phyloP scores from a whole-genome alignment of 305 asterid species.

The Euphrasia arctica region DNA sequence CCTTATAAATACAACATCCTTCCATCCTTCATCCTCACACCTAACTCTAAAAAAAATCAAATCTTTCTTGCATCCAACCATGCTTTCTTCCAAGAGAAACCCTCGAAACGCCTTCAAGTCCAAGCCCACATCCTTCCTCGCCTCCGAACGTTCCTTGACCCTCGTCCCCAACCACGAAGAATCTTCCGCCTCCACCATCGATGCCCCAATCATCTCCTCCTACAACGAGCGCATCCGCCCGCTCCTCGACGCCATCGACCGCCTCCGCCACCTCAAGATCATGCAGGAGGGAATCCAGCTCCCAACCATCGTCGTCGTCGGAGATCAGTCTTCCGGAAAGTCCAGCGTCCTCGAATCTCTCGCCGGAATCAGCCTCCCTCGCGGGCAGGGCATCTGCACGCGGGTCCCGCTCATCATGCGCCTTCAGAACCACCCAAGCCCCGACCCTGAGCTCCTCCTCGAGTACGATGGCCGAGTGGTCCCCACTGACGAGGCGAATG shows the following conservation, averaged over 20 bases:
- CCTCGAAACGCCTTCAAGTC: not conserved
- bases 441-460: constrained; percentile 23
- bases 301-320: constrained; percentile 46
- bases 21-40: too few relatives aligned
- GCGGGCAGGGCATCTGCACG: constrained; percentile 38
- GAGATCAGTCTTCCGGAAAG: constrained; percentile 25
- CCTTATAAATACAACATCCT: not conserved
- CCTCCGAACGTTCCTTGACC: not conserved
- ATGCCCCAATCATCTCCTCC: constrained; percentile 26
- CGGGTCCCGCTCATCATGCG: constrained; percentile 28
- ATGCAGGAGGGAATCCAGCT: constrained; percentile 48
- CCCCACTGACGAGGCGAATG: constrained; percentile 22
- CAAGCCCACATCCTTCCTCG: not conserved
- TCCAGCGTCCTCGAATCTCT: constrained; percentile 20
- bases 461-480: constrained; percentile 25
- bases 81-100: not conserved
- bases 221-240: not conserved
- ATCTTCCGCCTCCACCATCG: not conserved
- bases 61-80: not conserved
- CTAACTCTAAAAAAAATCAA: not conserved
- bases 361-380: constrained; percentile 32
- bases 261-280: constrained; percentile 27
- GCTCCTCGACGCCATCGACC: too few relatives aligned
- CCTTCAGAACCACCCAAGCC: not conserved
- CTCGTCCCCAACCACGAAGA: too few relatives aligned